These are phyloP conservation scores for Apiospora arundinis DNA, from an alignment of 2,329 filamentous ascomycete species.

Conservation along the genomic window DNA sequence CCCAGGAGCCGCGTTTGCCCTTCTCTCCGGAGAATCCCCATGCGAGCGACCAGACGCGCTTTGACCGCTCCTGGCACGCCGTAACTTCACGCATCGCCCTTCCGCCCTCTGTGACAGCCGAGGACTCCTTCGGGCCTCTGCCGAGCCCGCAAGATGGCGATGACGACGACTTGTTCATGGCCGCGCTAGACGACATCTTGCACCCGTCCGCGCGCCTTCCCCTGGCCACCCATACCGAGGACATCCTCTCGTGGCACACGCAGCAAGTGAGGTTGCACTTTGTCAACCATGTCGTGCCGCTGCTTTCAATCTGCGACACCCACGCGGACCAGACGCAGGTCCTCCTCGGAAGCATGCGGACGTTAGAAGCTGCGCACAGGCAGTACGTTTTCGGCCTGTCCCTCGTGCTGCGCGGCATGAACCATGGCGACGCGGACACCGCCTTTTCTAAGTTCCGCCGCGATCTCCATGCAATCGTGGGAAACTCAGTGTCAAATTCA, in stretches of 20 bases:
- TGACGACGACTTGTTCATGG: conserved; percentile 52
- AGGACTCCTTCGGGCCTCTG: conserved; percentile 60
- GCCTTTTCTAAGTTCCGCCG: conserved; percentile 59
- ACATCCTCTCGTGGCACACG: conserved; percentile 66
- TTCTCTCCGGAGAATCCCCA: conserved; percentile 35
- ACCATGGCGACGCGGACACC: conserved; percentile 43
- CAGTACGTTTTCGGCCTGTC: conserved; percentile 63
- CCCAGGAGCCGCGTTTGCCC: conserved; percentile 28
- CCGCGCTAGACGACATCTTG: conserved; percentile 61
- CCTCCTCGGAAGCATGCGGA: conserved; percentile 59
- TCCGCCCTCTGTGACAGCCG: conserved; percentile 59
- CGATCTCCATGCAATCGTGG: conserved; percentile 69
- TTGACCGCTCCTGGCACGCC: conserved; percentile 67
- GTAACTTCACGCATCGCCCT: conserved; percentile 65
- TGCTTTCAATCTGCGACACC: conserved; percentile 55
- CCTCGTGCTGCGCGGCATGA: conserved; percentile 56
- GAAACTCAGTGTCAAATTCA: conserved; percentile 63
- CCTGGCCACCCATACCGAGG: conserved; percentile 57
- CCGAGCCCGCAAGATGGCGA: conserved; percentile 50
- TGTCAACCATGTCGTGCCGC: conserved; percentile 62
- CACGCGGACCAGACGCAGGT: conserved; percentile 53
- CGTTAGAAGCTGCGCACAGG: conserved; percentile 64
- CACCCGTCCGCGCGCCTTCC: conserved; percentile 54
- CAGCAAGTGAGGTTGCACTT: conserved; percentile 68
- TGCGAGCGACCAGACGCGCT: conserved; percentile 59